phyloP scores from a whole-genome alignment of 2,329 filamentous ascomycete species.

The Cyanodermella asteris region DNA sequence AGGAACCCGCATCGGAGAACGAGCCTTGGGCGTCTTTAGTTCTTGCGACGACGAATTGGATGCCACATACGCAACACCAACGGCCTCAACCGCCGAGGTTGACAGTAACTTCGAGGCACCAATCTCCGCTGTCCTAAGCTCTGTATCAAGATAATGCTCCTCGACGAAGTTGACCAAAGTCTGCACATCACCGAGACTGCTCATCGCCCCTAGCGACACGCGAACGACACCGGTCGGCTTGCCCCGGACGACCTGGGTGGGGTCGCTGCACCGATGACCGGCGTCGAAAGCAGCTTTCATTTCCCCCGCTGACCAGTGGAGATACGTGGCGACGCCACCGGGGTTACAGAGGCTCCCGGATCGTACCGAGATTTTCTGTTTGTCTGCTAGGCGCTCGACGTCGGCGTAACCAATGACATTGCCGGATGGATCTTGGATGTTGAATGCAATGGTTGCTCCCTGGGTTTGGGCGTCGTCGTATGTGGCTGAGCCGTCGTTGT shows the following conservation, averaged over 20 bases:
- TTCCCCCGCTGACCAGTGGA: conserved; percentile 8
- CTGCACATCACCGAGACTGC: conserved; percentile 7
- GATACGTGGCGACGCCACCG: conserved; percentile 24
- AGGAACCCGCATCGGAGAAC: too few species aligned
- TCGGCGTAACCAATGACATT: conserved; percentile 32
- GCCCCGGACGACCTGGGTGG: conserved; percentile 7
- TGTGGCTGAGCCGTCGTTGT: conserved; percentile 32
- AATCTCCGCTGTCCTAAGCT: too few species aligned
- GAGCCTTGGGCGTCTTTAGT: too few species aligned
- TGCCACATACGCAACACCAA: too few species aligned
- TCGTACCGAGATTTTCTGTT: conserved; percentile 34
- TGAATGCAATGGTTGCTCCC: conserved; percentile 37
- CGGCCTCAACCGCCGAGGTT: too few species aligned
- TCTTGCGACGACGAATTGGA: too few species aligned
- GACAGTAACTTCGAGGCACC: too few species aligned
- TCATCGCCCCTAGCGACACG: conserved; percentile 9
- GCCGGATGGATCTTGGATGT: conserved; percentile 31
- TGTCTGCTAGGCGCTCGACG: conserved; percentile 36
- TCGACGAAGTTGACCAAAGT: conserved; percentile 46
- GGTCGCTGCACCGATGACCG: conserved; percentile 6
- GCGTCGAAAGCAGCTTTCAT: conserved; percentile 7
- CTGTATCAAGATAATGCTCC: too few species aligned
- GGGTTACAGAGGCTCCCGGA: conserved; percentile 34
- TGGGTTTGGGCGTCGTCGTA: conserved; percentile 17
- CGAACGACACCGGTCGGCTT: conserved; percentile 9